These are phyloP conservation scores for Brettanomyces custersianus DNA, from an alignment of 805 yeast species.

Conservation along the genomic window DNA sequence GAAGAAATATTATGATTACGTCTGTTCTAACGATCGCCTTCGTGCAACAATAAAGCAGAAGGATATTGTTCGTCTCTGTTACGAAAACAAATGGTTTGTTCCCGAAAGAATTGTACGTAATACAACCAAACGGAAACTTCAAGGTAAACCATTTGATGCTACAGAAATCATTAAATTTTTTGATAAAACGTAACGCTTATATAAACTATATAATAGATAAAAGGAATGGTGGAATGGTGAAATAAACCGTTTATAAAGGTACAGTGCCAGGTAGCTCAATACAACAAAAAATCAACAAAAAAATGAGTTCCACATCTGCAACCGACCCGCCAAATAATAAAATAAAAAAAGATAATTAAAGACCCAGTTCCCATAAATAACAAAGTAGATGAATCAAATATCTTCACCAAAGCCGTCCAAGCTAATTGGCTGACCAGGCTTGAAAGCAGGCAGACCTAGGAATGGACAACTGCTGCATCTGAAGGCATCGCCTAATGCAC, in stretches of 20 bases:
- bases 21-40: slow-evolving; percentile 1
- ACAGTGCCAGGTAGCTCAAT: too few relatives aligned
- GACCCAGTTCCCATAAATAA: too few relatives aligned
- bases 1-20: slow-evolving; percentile 7
- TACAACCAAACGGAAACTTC: background rate
- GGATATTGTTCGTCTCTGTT: slow-evolving; percentile 6
- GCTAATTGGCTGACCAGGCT: slow-evolving; percentile 88
- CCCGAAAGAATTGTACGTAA: slow-evolving; percentile 2
- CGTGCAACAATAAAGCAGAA: background rate
- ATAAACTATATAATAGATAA: background rate
- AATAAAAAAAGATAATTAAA: too few relatives aligned
- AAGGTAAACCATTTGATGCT: too few relatives aligned
- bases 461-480: slow-evolving; percentile 98
- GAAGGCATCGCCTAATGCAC: slow-evolving; percentile 96
- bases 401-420: slow-evolving; percentile 73
- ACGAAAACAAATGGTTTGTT: slow-evolving; percentile 11
- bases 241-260: too few relatives aligned
- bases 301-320: too few relatives aligned
- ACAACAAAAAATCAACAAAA: too few relatives aligned
- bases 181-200: too few relatives aligned
- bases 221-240: too few relatives aligned
- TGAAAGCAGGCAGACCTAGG: slow-evolving; percentile 94
- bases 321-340: too few relatives aligned
- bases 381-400: slow-evolving; percentile 40
- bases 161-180: too few relatives aligned